Evolutionary conservation across 257 asterid species (phyloP), one percentile per base, ranked within the genome.

Genomic region (Craterostigma plantagineum): DNA sequence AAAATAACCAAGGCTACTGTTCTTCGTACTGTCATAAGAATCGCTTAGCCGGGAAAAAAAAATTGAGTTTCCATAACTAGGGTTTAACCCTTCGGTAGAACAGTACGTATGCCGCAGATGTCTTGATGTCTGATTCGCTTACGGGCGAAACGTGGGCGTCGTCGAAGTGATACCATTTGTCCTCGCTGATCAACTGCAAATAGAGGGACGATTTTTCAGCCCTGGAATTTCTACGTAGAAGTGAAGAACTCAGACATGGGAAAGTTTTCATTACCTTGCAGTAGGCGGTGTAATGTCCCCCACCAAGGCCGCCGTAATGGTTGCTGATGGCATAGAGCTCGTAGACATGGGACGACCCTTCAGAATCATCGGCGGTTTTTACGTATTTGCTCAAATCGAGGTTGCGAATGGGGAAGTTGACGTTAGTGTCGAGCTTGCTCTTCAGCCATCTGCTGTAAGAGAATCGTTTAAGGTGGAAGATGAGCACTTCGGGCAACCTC

Each of bases 271-370:
- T 3, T 10, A 83, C 99, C 94, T 83, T 83, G 69, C 94, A 80
- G 51, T 90, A 83, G 33, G 99, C 95, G 33, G 95, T 72, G 62
- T 90, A 90, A 63, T 83, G 95, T 7, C 99, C 95, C 0, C 95
- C 95, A 42, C 95, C 95, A 33, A 90, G 84, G 61, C 94, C 91
- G 11, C 99, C 99, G 50, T 90, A 90, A 61, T 90, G 99, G 57
- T 90, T 90, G 63, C 95, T 90, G 54, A 90, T 66, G 45, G 99
- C 99, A 54, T 67, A 90, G 39, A 90, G 63, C 69, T 90, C 95
- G 30, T 90, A 90, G 3, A 62, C 65, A 41, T 77, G 63, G 30
- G 79, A 61, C n/a, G 79, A 61, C n/a, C 86, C 76, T 43, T 63
- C 91, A 39, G 74, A 61, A 35, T 68, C 68, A 42, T 65, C 81